These are phyloP conservation scores for Fusarium luffae DNA, from an alignment of 2,329 filamentous ascomycete species.

Conservation along the genomic window DNA sequence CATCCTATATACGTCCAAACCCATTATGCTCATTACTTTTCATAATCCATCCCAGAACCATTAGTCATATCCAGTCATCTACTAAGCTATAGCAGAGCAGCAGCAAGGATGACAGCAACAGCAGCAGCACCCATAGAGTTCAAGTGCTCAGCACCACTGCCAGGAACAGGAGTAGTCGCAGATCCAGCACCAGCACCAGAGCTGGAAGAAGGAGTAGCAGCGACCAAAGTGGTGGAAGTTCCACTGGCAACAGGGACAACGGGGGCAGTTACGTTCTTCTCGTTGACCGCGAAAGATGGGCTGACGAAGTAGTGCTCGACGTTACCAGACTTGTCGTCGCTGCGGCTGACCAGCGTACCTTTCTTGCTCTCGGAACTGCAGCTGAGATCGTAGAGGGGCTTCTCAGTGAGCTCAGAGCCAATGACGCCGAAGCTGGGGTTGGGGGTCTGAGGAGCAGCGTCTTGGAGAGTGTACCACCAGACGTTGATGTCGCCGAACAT, in stretches of 20 bases:
- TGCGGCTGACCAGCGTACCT: slow-evolving; percentile 21
- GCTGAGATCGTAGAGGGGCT: slow-evolving; percentile 71
- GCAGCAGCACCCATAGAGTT: slow-evolving; percentile 49
- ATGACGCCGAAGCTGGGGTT: slow-evolving; percentile 78
- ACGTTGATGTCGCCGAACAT: slow-evolving; percentile 72
- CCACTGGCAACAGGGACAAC: slow-evolving; percentile 1
- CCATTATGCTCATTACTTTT: slow-evolving; percentile 4
- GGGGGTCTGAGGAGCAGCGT: slow-evolving; percentile 68
- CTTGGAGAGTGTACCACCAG: slow-evolving; percentile 84
- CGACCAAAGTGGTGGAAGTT: slow-evolving; percentile 25
- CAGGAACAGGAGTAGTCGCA: slow-evolving; percentile 21
- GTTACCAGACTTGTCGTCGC: slow-evolving; percentile 2
- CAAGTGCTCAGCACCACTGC: slow-evolving; percentile 39
- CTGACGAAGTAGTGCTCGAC: slow-evolving; percentile 20
- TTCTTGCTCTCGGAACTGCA: slow-evolving; percentile 51
- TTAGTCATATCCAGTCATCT: not conserved
- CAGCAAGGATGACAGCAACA: slow-evolving; percentile 47
- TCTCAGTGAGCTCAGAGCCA: slow-evolving; percentile 62
- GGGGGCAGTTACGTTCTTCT: slow-evolving; percentile 41
- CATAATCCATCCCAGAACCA: slow-evolving; percentile 9
- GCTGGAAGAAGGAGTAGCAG: slow-evolving; percentile 37
- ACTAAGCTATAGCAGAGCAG: slow-evolving; percentile 45
- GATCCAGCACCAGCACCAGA: slow-evolving; percentile 26
- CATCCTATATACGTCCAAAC: not conserved
- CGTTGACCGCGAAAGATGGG: slow-evolving; percentile 25